These are phyloP conservation scores for Dovyalis caffra DNA, from an alignment of 345 rosid genomes.

Conservation along the genomic window DNA sequence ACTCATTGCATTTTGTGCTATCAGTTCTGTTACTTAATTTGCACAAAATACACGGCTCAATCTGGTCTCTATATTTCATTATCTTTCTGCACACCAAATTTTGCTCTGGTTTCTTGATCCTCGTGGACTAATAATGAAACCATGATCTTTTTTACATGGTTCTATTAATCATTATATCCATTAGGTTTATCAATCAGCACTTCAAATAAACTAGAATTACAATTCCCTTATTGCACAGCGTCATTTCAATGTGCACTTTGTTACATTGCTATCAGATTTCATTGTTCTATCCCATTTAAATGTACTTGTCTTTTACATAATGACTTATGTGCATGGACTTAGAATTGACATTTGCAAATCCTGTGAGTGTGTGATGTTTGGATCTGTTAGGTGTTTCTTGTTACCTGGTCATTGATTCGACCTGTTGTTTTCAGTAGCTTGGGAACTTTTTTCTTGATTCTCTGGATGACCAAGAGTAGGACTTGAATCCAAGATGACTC, in stretches of 20 bases:
- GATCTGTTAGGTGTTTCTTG: no score
- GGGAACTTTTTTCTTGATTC: no score
- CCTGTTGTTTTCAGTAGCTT: no score
- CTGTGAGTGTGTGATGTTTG: neutral
- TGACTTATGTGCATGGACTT: neutral
- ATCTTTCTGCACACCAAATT: neutral
- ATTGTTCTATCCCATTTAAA: neutral
- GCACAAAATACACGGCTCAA: neutral
- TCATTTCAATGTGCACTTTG: neutral
- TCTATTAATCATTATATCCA: neutral
- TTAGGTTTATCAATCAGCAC: neutral
- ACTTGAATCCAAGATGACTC: no score
- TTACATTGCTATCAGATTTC: neutral
- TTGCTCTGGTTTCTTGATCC: neutral
- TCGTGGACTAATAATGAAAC: neutral
- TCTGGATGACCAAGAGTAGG: no score
- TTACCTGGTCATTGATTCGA: no score
- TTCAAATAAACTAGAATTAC: neutral
- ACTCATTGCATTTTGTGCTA: neutral
- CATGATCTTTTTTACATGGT: neutral
- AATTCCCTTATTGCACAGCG: neutral
- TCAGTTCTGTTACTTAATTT: neutral
- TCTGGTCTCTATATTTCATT: neutral
- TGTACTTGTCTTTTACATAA: neutral
- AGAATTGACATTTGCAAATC: neutral